phyloP scores from a whole-genome alignment of 768 basidiomycete genomes.

The Dioszegia aurantiaca region DNA sequence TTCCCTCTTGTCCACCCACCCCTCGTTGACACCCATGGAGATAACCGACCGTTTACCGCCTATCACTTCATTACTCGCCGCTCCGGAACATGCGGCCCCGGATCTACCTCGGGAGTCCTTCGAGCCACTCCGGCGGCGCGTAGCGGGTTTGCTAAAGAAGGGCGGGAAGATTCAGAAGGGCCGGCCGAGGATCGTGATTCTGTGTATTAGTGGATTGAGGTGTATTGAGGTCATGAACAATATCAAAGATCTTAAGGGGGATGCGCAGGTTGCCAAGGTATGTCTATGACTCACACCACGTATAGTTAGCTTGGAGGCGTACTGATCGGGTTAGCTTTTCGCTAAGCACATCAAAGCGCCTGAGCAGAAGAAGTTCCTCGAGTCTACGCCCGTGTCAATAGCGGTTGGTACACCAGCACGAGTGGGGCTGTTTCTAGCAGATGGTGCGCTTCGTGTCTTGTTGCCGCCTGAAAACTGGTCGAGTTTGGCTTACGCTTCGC shows the following conservation, averaged over 20 bases:
- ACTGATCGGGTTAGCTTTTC: constrained; percentile 61
- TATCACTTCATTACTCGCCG: constrained; percentile 54
- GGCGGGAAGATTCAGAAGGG: constrained; percentile 57
- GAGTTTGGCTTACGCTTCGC: no score
- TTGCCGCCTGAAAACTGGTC: constrained; percentile 2
- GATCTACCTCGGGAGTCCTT: constrained; percentile 16
- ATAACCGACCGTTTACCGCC: constrained; percentile 50
- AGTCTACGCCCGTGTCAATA: constrained; percentile 76
- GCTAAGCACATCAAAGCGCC: constrained; percentile 89
- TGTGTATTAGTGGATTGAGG: constrained; percentile 83
- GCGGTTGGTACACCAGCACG: constrained; percentile 91
- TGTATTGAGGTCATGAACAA: constrained; percentile 75
- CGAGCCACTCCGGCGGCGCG: constrained; percentile 60
- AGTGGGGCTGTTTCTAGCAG: constrained; percentile 70
- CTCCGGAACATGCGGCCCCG: constrained; percentile 56
- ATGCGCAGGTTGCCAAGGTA: constrained; percentile 82
- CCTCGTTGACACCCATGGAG: constrained; percentile 71
- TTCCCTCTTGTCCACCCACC: constrained; percentile 59
- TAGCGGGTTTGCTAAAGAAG: constrained; percentile 64
- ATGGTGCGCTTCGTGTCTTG: constrained; percentile 42
- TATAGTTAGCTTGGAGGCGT: not conserved
- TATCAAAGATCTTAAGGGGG: constrained; percentile 58
- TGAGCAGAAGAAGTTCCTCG: constrained; percentile 79
- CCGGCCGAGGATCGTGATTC: constrained; percentile 80
- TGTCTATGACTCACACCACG: constrained; percentile 12